Evolutionary conservation across 139 green algal genomes (phyloP).

Genomic region (Chloropicon primus): DNA sequence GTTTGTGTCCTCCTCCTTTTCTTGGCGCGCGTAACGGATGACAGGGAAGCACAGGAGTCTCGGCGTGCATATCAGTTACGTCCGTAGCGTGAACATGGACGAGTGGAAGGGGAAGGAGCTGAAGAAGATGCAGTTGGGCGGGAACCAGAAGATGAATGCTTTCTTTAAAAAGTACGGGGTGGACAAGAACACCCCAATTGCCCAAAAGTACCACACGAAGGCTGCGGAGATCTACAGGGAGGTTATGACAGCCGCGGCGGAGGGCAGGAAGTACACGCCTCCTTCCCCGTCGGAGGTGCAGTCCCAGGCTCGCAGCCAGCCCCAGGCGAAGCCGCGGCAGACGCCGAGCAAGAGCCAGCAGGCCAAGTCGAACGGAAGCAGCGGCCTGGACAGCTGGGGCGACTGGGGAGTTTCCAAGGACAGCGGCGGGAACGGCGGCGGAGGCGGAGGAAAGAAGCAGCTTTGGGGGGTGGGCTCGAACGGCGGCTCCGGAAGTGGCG

Average conservation of each 20-base stretch:
- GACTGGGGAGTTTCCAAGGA: not conserved
- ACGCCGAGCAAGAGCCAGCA: not conserved
- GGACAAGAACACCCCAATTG: conserved; percentile 68
- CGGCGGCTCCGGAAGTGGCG: too few relatives aligned
- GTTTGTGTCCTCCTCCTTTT: too few relatives aligned
- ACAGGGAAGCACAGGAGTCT: conserved; percentile 78
- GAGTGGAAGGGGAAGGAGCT: conserved; percentile 83
- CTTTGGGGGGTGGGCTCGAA: not conserved
- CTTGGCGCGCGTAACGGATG: too few relatives aligned
- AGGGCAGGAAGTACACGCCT: conserved; percentile 57
- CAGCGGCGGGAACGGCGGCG: not conserved
- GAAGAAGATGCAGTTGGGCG: conserved; percentile 81
- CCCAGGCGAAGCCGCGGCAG: not conserved
- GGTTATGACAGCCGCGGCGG: conserved; percentile 62
- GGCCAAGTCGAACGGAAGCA: not conserved
- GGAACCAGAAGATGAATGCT: conserved; percentile 75
- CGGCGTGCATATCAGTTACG: conserved; percentile 95
- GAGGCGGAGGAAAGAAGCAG: too few relatives aligned
- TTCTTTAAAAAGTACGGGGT: conserved; percentile 88
- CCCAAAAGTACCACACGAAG: conserved; percentile 87
- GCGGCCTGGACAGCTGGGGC: not conserved
- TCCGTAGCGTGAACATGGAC: conserved; percentile 93
- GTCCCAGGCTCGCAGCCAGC: not conserved
- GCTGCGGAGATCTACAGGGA: conserved; percentile 74
- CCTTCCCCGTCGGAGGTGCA: conserved; percentile 19